Conservation (phyloP, 106 monocot genomes). For the Chionographis japonica region DNA sequence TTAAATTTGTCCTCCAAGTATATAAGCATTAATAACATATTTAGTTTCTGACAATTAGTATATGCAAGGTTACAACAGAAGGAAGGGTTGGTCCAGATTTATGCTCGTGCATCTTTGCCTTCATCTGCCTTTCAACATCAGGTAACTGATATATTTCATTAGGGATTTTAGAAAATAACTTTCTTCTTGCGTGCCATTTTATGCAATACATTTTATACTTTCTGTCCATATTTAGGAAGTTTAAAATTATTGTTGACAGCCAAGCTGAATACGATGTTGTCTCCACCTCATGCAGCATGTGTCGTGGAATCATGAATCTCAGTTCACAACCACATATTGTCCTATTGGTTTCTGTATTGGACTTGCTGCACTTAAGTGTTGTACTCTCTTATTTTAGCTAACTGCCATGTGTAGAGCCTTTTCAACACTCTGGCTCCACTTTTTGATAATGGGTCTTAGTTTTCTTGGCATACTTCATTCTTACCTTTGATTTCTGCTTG, state of each 20-base stretch:
- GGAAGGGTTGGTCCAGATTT: slow-evolving; percentile 71
- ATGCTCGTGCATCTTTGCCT: slow-evolving; percentile 46
- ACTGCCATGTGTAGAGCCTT: background rate
- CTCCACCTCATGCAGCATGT: background rate
- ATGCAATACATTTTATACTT: too few relatives aligned
- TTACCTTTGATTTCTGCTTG: slow-evolving; percentile 14
- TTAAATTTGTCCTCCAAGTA: too few relatives aligned
- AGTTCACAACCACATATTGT: background rate
- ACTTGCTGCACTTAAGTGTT: too few relatives aligned
- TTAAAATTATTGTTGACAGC: too few relatives aligned
- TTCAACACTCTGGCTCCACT: background rate
- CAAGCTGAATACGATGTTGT: background rate
- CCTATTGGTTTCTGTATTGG: too few relatives aligned
- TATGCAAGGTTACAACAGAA: slow-evolving; percentile 56
- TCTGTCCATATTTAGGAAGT: too few relatives aligned
- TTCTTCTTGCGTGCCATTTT: too few relatives aligned
- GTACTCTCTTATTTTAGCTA: background rate
- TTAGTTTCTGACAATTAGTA: slow-evolving; percentile 13
- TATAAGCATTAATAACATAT: too few relatives aligned
- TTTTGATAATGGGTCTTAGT: background rate
- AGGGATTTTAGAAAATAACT: too few relatives aligned
- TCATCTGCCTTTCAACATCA: slow-evolving; percentile 31
- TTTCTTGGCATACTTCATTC: background rate
- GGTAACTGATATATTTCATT: slow-evolving; percentile 24
- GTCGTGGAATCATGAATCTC: background rate